These are phyloP conservation scores for Eucalyptus fibrosa DNA, from an alignment of 345 rosid species.

Conservation along the genomic window DNA sequence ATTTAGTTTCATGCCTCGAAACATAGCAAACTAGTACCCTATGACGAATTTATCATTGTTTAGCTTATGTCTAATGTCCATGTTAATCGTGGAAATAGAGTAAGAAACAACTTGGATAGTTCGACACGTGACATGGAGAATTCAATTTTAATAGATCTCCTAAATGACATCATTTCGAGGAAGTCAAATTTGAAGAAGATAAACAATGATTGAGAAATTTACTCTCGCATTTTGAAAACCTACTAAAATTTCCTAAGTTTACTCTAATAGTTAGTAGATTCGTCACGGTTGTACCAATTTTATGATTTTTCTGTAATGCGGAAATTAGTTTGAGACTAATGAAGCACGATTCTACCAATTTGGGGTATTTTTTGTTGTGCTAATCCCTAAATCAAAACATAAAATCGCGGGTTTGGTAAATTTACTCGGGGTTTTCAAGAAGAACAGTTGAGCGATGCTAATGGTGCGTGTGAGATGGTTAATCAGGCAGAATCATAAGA, in stretches of 20 bases:
- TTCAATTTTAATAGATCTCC: too few relatives aligned
- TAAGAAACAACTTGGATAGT: too few relatives aligned
- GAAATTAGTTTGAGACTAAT: background rate
- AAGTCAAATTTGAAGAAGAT: background rate
- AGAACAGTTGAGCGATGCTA: background rate
- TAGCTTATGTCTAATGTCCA: background rate
- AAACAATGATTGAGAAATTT: fast-evolving
- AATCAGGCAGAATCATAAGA: background rate
- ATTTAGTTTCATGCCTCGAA: background rate
- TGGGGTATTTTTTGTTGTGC: background rate
- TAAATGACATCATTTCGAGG: fast-evolving
- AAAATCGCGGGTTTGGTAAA: background rate
- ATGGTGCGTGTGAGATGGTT: background rate
- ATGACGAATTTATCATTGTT: fast-evolving
- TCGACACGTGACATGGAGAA: fast-evolving
- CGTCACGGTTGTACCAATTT: fast-evolving
- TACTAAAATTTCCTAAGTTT: background rate
- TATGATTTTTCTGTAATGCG: fast-evolving
- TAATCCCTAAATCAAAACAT: background rate
- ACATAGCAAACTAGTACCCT: fast-evolving
- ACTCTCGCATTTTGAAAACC: background rate
- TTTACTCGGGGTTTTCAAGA: background rate
- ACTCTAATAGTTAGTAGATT: background rate
- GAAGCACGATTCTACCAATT: background rate
- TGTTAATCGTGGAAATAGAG: background rate